Evolutionary conservation across 805 yeast genomes (phyloP).

Genomic region (Saccharomycopsis vini): DNA sequence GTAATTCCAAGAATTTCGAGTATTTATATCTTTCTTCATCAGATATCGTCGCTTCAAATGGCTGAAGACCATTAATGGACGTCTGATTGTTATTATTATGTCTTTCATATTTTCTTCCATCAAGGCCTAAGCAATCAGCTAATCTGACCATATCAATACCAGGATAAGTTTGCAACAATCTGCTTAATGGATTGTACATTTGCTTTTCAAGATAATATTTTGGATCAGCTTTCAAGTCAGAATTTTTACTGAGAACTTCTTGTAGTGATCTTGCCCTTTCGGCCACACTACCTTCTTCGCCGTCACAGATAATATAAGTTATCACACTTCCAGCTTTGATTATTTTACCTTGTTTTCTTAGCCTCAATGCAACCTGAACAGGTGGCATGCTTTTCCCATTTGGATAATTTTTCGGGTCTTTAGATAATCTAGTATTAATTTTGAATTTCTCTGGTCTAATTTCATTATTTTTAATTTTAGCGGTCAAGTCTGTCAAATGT

Average conservation of each 20-base stretch:
- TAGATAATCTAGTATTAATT: slow-evolving; percentile 81
- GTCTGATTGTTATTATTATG: slow-evolving; percentile 25
- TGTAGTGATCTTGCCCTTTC: slow-evolving; percentile 78
- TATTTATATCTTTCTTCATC: slow-evolving; percentile 77
- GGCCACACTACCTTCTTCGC: slow-evolving; percentile 39
- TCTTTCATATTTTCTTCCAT: slow-evolving; percentile 49
- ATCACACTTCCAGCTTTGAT: slow-evolving; percentile 86
- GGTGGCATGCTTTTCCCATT: slow-evolving; percentile 77
- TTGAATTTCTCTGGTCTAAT: slow-evolving; percentile 59
- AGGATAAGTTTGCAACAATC: slow-evolving; percentile 76
- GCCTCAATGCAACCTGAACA: slow-evolving; percentile 81
- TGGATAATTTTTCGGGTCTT: slow-evolving; percentile 80
- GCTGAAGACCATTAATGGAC: slow-evolving; percentile 42
- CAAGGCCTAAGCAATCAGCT: slow-evolving; percentile 72
- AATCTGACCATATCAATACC: slow-evolving; percentile 77
- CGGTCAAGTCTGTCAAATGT: slow-evolving; percentile 54
- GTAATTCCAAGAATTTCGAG: slow-evolving; percentile 44
- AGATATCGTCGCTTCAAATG: slow-evolving; percentile 71
- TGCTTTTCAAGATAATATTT: slow-evolving; percentile 80
- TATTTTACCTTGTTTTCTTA: slow-evolving; percentile 75
- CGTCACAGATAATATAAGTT: slow-evolving; percentile 68
- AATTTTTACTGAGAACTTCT: slow-evolving; percentile 51
- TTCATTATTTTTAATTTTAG: slow-evolving; percentile 49
- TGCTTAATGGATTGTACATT: slow-evolving; percentile 80
- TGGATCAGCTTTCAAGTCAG: slow-evolving; percentile 58